A percentile compares a stretch with the other conserved stretches of the same genome.
These are phyloP conservation scores for Dioszegia crocea DNA, from an alignment of 768 basidiomycete species.

Conservation along the genomic window DNA sequence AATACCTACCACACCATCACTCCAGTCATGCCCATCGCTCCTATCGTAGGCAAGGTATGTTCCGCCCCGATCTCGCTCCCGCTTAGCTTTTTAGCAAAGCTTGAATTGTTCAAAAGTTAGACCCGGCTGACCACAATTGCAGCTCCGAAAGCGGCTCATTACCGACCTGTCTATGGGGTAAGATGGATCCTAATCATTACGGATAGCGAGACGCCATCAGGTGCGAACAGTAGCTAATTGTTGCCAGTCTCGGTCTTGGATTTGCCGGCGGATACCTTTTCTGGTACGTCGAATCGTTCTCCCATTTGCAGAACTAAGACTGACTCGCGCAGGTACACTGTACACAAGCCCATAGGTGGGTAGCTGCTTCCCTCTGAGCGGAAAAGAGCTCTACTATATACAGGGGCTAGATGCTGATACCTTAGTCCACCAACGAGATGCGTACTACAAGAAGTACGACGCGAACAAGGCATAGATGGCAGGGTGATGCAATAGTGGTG, in stretches of 20 bases:
- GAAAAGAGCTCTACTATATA: neutral
- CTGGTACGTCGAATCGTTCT: conserved; percentile 60
- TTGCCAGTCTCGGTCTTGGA: conserved; percentile 63
- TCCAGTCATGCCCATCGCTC: conserved; percentile 63
- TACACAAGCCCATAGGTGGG: conserved; percentile 72
- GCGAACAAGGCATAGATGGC: conserved; percentile 33
- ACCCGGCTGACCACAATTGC: neutral
- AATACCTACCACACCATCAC: neutral
- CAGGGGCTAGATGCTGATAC: neutral
- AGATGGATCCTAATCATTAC: neutral
- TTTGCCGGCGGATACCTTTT: conserved; percentile 68
- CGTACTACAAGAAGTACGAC: conserved; percentile 81
- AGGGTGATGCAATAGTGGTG: neutral
- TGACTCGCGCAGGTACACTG: conserved; percentile 63
- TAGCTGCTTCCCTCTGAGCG: conserved; percentile 16
- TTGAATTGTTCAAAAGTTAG: too few species aligned
- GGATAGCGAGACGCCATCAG: neutral
- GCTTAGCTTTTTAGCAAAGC: too few species aligned
- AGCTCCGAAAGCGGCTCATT: conserved; percentile 85
- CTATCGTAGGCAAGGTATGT: conserved; percentile 73
- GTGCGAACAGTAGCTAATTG: neutral
- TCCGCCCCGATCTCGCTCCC: neutral
- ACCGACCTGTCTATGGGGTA: conserved; percentile 67
- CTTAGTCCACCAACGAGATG: conserved; percentile 75
- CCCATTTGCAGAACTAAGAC: neutral